Conservation (phyloP, 169 alveolate species). For the Amoebophrya sp. region DNA sequence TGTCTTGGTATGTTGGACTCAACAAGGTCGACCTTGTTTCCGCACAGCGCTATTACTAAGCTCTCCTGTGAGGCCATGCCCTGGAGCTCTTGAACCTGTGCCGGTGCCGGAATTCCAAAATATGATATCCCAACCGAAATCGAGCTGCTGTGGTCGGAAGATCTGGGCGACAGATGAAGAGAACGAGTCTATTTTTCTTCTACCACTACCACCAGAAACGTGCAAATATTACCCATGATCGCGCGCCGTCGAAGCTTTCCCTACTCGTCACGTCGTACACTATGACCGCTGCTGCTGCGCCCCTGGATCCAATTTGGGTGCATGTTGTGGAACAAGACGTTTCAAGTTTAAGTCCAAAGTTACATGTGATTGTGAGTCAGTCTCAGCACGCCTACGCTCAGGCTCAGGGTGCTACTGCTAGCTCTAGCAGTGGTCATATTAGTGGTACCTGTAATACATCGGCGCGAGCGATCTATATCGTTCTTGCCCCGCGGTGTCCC, state of each 20-base stretch:
- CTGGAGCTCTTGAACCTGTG: background rate
- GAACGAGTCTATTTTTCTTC: too few relatives aligned
- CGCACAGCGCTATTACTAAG: slow-evolving; percentile 9
- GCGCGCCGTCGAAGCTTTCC: slow-evolving; percentile 57
- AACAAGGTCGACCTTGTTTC: slow-evolving; percentile 13
- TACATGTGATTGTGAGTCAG: too few relatives aligned
- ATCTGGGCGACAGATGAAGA: too few relatives aligned
- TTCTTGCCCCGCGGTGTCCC: slow-evolving; percentile 73
- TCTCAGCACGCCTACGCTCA: too few relatives aligned
- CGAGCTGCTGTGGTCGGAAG: too few relatives aligned
- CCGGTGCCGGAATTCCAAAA: too few relatives aligned
- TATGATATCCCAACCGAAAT: too few relatives aligned
- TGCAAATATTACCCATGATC: slow-evolving; percentile 63
- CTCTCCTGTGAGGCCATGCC: background rate
- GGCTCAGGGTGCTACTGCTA: too few relatives aligned
- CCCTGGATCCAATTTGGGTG: slow-evolving; percentile 33
- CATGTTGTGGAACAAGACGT: background rate
- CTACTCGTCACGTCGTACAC: slow-evolving; percentile 62
- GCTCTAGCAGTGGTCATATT: background rate
- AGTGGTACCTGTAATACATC: slow-evolving; percentile 50
- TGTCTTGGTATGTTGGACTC: background rate
- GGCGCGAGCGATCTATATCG: slow-evolving; percentile 61
- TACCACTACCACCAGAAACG: too few relatives aligned
- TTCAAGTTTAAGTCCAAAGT: background rate
- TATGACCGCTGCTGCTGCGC: slow-evolving; percentile 69